Conservation (phyloP, 1,139 yeast genomes). For the Spathaspora sp. region DNA sequence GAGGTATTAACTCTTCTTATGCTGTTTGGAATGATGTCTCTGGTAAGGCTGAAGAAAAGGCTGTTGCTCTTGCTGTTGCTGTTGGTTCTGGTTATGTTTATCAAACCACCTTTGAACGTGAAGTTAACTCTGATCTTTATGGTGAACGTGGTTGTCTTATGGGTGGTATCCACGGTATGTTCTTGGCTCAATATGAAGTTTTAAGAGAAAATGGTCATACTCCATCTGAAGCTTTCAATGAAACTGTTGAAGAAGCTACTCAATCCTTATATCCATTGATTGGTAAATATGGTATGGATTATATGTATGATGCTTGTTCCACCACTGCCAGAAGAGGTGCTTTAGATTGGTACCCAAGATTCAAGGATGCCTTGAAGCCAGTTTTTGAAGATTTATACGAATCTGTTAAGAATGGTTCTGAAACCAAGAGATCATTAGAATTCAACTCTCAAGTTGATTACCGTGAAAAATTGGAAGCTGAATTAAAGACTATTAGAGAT, state of each 20-base stretch:
- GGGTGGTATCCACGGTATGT: constrained; percentile 99
- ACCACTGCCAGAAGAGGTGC: constrained; percentile 99
- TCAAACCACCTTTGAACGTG: constrained; percentile 99
- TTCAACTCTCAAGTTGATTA: constrained; percentile 98
- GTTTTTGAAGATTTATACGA: constrained; percentile 95
- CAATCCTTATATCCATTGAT: constrained; percentile 98
- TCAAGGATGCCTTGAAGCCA: constrained; percentile 98
- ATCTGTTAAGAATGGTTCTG: constrained; percentile 93
- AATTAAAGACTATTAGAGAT: constrained; percentile 87
- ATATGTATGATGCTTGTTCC: constrained; percentile 99
- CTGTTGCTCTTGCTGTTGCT: constrained; percentile 97
- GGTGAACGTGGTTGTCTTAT: constrained; percentile 99
- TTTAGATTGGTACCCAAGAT: constrained; percentile 98
- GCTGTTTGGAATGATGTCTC: constrained; percentile 99
- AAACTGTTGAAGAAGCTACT: constrained; percentile 99
- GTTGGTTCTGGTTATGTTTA: constrained; percentile 99
- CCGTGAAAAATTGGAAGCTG: constrained; percentile 94
- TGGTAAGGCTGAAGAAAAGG: constrained; percentile 99
- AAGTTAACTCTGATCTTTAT: constrained; percentile 97
- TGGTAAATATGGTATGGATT: constrained; percentile 99
- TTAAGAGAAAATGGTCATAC: constrained; percentile 99
- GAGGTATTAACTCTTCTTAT: constrained; percentile 99
- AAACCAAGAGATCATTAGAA: constrained; percentile 96
- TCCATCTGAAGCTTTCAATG: constrained; percentile 99
- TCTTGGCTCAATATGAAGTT: constrained; percentile 99